These are phyloP conservation scores for Neodidymelliopsis sp. DNA, from an alignment of 2,329 filamentous ascomycete species.

Conservation along the genomic window DNA sequence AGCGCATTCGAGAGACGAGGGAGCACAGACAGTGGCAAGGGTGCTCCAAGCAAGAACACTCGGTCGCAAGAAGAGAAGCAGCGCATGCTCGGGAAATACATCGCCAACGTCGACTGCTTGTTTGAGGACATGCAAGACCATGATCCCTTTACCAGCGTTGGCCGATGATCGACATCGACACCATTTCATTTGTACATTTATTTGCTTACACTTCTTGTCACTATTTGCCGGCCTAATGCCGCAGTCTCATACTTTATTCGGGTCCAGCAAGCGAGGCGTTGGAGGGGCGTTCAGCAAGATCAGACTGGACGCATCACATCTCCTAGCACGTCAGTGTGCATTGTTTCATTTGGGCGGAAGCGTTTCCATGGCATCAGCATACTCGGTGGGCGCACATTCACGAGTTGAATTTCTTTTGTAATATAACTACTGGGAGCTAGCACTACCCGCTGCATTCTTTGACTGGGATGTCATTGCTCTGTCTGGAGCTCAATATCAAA, in stretches of 20 bases:
- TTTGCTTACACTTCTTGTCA: slow-evolving; percentile 21
- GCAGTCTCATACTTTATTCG: slow-evolving; percentile 21
- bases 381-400: slow-evolving; percentile 14
- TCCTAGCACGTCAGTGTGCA: slow-evolving; percentile 16
- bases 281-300: slow-evolving; percentile 24
- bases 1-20: slow-evolving; percentile 43
- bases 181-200: slow-evolving; percentile 26
- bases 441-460: slow-evolving; percentile 15
- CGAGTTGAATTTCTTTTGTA: slow-evolving; percentile 15
- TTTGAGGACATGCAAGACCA: slow-evolving; percentile 84
- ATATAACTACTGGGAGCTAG: slow-evolving; percentile 13
- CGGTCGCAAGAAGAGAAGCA: slow-evolving; percentile 83
- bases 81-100: slow-evolving; percentile 74
- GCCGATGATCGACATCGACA: slow-evolving; percentile 9
- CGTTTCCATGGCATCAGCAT: slow-evolving; percentile 17
- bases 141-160: slow-evolving; percentile 61
- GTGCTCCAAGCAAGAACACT: slow-evolving; percentile 47
- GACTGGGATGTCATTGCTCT: slow-evolving; percentile 22
- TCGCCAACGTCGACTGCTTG: slow-evolving; percentile 81
- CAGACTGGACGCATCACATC: slow-evolving; percentile 9
- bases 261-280: slow-evolving; percentile 39
- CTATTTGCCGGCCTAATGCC: slow-evolving; percentile 16
- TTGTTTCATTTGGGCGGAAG: slow-evolving; percentile 10
- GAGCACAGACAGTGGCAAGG: slow-evolving; percentile 40
- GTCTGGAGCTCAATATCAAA: slow-evolving; percentile 10